Conservation (phyloP, 441 rosid genomes). For the Gossypium schwendimanii region DNA sequence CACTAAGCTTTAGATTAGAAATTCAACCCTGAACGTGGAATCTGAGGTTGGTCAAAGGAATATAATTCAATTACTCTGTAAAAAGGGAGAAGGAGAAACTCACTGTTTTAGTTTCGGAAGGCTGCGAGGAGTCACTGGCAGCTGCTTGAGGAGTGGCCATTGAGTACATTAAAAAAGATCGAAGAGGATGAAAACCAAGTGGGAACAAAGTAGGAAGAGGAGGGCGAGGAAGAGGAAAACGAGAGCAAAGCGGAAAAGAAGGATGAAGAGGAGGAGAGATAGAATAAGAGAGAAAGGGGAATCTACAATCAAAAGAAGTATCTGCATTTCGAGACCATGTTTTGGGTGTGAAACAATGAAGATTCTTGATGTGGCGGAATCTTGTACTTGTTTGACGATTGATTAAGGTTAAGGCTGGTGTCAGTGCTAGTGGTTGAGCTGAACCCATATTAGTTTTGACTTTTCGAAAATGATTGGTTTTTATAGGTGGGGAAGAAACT, state of each 20-base stretch:
- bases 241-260: conserved; percentile 23
- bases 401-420: not conserved
- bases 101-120: conserved; percentile 51
- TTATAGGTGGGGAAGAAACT: not conserved
- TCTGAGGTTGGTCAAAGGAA: not conserved
- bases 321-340: not conserved
- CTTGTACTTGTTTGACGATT: conserved; percentile 9
- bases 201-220: conserved; percentile 28
- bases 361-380: conserved; percentile 21
- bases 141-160: conserved; percentile 32
- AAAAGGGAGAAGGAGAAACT: not conserved
- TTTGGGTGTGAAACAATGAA: conserved; percentile 2
- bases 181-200: conserved; percentile 28
- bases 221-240: conserved; percentile 24
- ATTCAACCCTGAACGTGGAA: not conserved
- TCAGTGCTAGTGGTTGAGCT: conserved; percentile 11
- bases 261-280: conserved; percentile 20
- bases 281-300: conserved; percentile 20
- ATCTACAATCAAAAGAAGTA: conserved; percentile 1
- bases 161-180: conserved; percentile 23
- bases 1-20: not conserved
- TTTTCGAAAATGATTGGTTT: not conserved
- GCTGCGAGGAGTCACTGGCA: conserved; percentile 23
- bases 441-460: conserved; percentile 19
- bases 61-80: too few species aligned